These are phyloP conservation scores for Trichoderma koningii DNA, from an alignment of 2,329 filamentous ascomycete species.

Conservation along the genomic window DNA sequence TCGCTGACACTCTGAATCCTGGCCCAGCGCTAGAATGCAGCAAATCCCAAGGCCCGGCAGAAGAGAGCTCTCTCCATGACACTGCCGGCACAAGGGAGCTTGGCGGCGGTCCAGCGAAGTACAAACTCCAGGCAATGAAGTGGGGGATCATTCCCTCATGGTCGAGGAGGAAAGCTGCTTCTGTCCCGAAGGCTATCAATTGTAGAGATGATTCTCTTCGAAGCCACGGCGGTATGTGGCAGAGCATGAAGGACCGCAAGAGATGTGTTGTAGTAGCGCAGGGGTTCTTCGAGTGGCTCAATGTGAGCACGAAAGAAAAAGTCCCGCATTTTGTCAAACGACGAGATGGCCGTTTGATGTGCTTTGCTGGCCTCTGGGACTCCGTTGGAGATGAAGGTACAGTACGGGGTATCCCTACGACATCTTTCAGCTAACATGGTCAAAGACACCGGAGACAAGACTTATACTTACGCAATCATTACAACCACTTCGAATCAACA, in stretches of 20 bases:
- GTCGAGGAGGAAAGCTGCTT: conserved; percentile 82
- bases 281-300: conserved; percentile 96
- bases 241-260: conserved; percentile 84
- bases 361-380: conserved; percentile 90
- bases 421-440: neutral
- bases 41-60: conserved; percentile 24
- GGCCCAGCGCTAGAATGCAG: conserved; percentile 50
- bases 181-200: conserved; percentile 85
- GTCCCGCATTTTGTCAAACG: conserved; percentile 82
- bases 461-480: conserved; percentile 91
- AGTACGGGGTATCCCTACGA: neutral
- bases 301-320: conserved; percentile 74
- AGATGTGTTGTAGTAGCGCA: conserved; percentile 85
- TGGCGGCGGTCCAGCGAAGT: conserved; percentile 49
- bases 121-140: conserved; percentile 90
- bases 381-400: conserved; percentile 76
- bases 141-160: conserved; percentile 95
- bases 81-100: conserved; percentile 3
- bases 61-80: conserved; percentile 2
- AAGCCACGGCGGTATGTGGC: conserved; percentile 83
- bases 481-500: conserved; percentile 85
- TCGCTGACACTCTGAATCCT: conserved; percentile 68
- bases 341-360: conserved; percentile 82
- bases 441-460: conserved; percentile 55
- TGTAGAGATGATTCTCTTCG: conserved; percentile 86